Conservation (phyloP, 2,329 filamentous ascomycete genomes). For the Gnomoniopsis sp. region DNA sequence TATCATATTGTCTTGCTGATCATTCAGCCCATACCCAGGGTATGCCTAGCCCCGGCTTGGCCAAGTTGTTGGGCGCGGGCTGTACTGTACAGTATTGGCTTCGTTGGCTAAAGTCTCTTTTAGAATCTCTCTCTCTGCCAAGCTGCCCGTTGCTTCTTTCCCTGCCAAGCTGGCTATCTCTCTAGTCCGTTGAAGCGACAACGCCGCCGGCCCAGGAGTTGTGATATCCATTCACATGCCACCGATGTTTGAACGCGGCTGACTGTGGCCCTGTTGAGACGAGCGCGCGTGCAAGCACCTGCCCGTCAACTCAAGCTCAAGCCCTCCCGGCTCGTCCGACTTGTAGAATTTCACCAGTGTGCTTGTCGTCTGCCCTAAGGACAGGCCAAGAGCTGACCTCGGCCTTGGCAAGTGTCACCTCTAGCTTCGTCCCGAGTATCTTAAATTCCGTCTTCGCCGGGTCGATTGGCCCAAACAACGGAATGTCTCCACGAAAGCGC, state of each 20-base stretch:
- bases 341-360: slow-evolving; percentile 78
- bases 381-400: slow-evolving; percentile 83
- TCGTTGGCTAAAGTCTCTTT: no score
- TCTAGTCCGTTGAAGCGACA: no score
- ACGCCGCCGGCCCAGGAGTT: not conserved
- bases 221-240: not conserved
- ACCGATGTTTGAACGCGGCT: not conserved
- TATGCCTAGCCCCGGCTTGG: no score
- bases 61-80: no score
- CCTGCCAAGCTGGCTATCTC: no score
- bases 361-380: slow-evolving; percentile 70
- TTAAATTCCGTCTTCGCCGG: slow-evolving; percentile 71
- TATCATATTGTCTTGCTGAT: no score
- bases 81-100: no score
- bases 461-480: slow-evolving; percentile 75
- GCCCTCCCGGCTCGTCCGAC: slow-evolving; percentile 69
- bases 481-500: slow-evolving; percentile 70
- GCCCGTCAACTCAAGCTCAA: slow-evolving; percentile 17
- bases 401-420: slow-evolving; percentile 69
- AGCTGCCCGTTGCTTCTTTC: no score
- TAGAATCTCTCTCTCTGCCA: no score
- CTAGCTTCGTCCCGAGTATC: slow-evolving; percentile 85
- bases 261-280: not conserved
- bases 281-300: not conserved
- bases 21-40: no score